Conservation (phyloP, 2,329 filamentous ascomycete species). For the Talaromyces albobiverticillius region DNA sequence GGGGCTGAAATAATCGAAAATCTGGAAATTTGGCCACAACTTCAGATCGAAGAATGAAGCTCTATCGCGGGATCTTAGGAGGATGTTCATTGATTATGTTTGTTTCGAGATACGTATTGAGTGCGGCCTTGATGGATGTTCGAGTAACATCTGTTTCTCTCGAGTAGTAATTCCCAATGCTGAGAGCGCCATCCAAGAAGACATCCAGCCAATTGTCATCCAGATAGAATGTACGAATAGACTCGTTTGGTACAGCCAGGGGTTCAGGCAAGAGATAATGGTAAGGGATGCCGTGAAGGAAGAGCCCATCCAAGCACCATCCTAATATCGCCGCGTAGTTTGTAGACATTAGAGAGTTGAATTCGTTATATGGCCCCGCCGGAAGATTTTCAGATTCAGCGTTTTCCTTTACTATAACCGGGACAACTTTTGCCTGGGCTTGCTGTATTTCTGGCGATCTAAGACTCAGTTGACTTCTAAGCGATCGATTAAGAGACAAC, state of each 20-base stretch:
- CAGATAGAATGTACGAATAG: slow-evolving; percentile 45
- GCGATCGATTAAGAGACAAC: neutral
- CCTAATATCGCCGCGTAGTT: slow-evolving; percentile 39
- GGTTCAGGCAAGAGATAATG: slow-evolving; percentile 44
- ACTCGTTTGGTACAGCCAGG: slow-evolving; percentile 33
- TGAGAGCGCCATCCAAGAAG: slow-evolving; percentile 45
- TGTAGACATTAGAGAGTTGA: slow-evolving; percentile 26
- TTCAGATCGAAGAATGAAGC: slow-evolving; percentile 39
- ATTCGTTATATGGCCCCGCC: slow-evolving; percentile 30
- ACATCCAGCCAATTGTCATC: slow-evolving; percentile 45
- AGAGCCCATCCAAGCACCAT: slow-evolving; percentile 39
- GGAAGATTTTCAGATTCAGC: neutral
- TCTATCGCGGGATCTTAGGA: slow-evolving; percentile 37
- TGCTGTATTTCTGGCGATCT: neutral
- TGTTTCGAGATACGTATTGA: slow-evolving; percentile 32
- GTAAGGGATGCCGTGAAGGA: slow-evolving; percentile 36
- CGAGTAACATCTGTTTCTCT: slow-evolving; percentile 26
- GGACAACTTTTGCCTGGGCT: neutral
- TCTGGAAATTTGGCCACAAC: slow-evolving; percentile 40
- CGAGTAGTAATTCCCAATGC: slow-evolving; percentile 39
- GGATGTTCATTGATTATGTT: slow-evolving; percentile 14
- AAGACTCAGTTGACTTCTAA: neutral
- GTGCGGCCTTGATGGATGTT: slow-evolving; percentile 26
- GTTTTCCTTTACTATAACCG: neutral
- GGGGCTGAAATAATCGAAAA: slow-evolving; percentile 3